phyloP scores from a whole-genome alignment of 2,329 filamentous ascomycete genomes.

The Leptosphaerulina australis region DNA sequence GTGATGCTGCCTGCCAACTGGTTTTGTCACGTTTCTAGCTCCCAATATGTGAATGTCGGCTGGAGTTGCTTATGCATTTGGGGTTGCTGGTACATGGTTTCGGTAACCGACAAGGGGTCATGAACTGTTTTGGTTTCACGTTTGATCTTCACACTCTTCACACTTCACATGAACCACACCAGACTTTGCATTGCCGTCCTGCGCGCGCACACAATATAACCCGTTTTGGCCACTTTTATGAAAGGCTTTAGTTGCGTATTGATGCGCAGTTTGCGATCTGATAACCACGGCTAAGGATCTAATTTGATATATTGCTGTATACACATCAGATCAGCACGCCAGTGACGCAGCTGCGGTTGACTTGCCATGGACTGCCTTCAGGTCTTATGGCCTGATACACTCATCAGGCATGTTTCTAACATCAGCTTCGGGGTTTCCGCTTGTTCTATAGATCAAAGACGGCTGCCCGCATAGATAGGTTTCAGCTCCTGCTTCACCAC shows the following conservation, averaged over 20 bases:
- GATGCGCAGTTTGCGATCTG: too few relatives aligned
- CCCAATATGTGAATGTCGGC: neutral
- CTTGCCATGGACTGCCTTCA: neutral
- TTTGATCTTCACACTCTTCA: slow-evolving; percentile 15
- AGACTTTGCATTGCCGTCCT: neutral
- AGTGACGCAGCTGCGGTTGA: neutral
- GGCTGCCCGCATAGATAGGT: slow-evolving; percentile 23
- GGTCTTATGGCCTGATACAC: slow-evolving; percentile 10
- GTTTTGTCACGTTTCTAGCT: neutral
- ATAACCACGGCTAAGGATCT: too few relatives aligned
- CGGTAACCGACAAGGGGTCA: slow-evolving; percentile 7
- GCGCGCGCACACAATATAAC: neutral
- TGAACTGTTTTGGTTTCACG: slow-evolving; percentile 8
- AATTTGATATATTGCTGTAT: too few relatives aligned
- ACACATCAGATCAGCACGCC: neutral
- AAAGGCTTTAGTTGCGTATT: neutral
- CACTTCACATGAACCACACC: slow-evolving; percentile 11
- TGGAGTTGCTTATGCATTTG: neutral
- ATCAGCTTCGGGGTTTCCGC: slow-evolving; percentile 5
- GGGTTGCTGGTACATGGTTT: neutral
- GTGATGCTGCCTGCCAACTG: too few relatives aligned
- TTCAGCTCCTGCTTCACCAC: slow-evolving; percentile 32
- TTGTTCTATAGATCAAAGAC: slow-evolving; percentile 10
- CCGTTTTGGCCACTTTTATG: too few relatives aligned
- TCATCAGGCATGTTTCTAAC: slow-evolving; percentile 17